These are phyloP conservation scores for Yamadazyma mexicana DNA, from an alignment of 1,139 yeast species.

Conservation along the genomic window DNA sequence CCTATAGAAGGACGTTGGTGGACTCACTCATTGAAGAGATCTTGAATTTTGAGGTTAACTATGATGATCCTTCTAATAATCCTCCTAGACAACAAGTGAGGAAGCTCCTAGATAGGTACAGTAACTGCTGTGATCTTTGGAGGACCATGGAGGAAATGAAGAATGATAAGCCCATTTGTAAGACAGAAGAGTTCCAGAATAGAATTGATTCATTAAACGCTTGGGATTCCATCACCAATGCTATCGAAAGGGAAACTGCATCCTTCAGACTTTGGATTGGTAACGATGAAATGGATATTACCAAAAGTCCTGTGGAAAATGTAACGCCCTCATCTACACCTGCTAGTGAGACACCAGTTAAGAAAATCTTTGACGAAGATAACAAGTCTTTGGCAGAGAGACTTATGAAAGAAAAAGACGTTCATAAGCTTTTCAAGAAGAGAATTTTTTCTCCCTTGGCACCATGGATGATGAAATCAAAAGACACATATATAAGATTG, in stretches of 20 bases:
- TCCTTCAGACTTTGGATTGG: slow-evolving; percentile 74
- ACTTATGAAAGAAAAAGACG: slow-evolving; percentile 81
- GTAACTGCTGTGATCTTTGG: slow-evolving; percentile 77
- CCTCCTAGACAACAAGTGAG: slow-evolving; percentile 53
- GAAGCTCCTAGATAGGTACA: slow-evolving; percentile 59
- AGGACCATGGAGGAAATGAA: slow-evolving; percentile 77
- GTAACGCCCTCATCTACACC: slow-evolving; percentile 25
- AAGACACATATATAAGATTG: slow-evolving; percentile 65
- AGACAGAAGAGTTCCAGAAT: slow-evolving; percentile 61
- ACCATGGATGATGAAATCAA: slow-evolving; percentile 78
- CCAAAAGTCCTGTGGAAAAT: slow-evolving; percentile 32
- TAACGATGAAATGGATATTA: slow-evolving; percentile 69
- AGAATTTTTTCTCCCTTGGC: slow-evolving; percentile 61
- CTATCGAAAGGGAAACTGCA: slow-evolving; percentile 60
- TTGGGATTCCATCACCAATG: slow-evolving; percentile 77
- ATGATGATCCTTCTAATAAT: slow-evolving; percentile 29
- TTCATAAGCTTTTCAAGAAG: slow-evolving; percentile 63
- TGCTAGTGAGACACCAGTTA: slow-evolving; percentile 25
- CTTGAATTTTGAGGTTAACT: slow-evolving; percentile 56
- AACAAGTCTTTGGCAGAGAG: slow-evolving; percentile 77
- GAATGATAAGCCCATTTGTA: slow-evolving; percentile 72
- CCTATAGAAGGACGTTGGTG: slow-evolving; percentile 69
- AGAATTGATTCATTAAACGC: slow-evolving; percentile 78
- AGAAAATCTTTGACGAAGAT: slow-evolving; percentile 56
- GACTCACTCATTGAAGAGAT: slow-evolving; percentile 76